Evolutionary conservation across 805 yeast genomes (phyloP), one percentile per base, ranked within the genome.

Genomic region (Teunomyces pallodes): DNA sequence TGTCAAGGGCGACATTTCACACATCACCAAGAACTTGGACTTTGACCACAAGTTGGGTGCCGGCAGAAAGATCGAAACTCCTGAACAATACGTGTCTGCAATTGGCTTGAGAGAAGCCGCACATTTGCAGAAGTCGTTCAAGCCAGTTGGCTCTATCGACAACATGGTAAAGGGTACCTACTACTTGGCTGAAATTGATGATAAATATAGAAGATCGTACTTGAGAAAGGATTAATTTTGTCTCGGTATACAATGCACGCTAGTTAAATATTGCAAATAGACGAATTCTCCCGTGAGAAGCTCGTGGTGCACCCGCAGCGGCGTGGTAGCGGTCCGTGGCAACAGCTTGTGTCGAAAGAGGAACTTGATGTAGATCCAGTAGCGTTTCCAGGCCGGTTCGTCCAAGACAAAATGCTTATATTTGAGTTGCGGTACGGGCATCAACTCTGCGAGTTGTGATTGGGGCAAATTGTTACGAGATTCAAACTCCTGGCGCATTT

Each of bases 81-180:
- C 99, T 53, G 78, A 78, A 62, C 83, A 86, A 61, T 94, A 90
- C 72, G 87, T 90, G 68, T 82, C 74, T 27, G 91, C 92, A 43
- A 80, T 94, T 57, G 84, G 74, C 26, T 77, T 88, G 58, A 90
- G 99, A 77, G 99, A 94, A 76, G 79, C 81, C 61, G 87, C 92
- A 42, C 97, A 92, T 66, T 74, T 90, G 67, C 80, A 89, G 70
- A 89, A 90, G 72, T 72, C 76, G 56, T 86, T 81, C 77, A 74
- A 76, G 66, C 99, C 99, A 58, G 67, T 75, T 51, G 98, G 98
- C 43, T 74, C 84, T 39, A 76, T 82, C 56, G 96, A 89, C 13
- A 74, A 79, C 62, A 72, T 94, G 60, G 76, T 81, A 49, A 54
- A 74, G 24, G 97, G 97, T 46, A 79, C 90, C 45, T 94, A 88